Conservation (phyloP, 768 basidiomycete genomes). For the Fistulinella prunicolor region DNA sequence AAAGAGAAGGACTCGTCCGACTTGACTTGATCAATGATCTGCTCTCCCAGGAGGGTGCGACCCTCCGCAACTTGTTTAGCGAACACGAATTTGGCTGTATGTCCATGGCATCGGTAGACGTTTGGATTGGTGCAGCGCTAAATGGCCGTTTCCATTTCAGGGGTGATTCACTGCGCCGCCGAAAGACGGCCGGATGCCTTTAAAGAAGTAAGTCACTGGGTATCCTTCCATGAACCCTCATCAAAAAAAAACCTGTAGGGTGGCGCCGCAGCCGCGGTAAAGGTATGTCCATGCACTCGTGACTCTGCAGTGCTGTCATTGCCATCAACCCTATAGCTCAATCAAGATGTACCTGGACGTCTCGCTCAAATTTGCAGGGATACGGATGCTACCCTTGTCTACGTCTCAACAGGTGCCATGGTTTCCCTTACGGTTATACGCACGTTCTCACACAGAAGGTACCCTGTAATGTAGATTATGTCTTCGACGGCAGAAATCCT, state of each 20-base stretch:
- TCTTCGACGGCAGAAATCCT: constrained; percentile 91
- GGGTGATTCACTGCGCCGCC: constrained; percentile 94
- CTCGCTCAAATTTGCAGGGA: constrained; percentile 66
- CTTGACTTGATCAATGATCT: constrained; percentile 65
- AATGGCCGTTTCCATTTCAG: constrained; percentile 33
- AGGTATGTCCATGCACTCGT: constrained; percentile 38
- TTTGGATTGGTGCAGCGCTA: constrained; percentile 1
- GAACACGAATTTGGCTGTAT: constrained; percentile 68
- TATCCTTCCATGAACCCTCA: neutral
- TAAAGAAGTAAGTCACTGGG: constrained; percentile 63
- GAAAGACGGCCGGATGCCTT: constrained; percentile 92
- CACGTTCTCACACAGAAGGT: constrained; percentile 7
- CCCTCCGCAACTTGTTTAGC: constrained; percentile 48
- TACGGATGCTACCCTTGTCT: constrained; percentile 69
- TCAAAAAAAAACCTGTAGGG: constrained; percentile 1
- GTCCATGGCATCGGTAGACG: constrained; percentile 34
- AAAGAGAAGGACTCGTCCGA: constrained; percentile 47
- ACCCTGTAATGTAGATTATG: constrained; percentile 63
- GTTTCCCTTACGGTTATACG: too few relatives aligned
- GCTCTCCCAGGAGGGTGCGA: constrained; percentile 35
- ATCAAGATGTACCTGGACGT: constrained; percentile 68
- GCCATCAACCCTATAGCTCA: constrained; percentile 52
- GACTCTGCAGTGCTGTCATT: neutral
- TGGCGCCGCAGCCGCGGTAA: constrained; percentile 67
- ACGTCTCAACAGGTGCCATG: constrained; percentile 90